A percentile compares a stretch with the other conserved stretches of the same genome.
These are phyloP conservation scores for Cryptosporidium viatorum DNA, from an alignment of 169 alveolate species.

Conservation along the genomic window DNA sequence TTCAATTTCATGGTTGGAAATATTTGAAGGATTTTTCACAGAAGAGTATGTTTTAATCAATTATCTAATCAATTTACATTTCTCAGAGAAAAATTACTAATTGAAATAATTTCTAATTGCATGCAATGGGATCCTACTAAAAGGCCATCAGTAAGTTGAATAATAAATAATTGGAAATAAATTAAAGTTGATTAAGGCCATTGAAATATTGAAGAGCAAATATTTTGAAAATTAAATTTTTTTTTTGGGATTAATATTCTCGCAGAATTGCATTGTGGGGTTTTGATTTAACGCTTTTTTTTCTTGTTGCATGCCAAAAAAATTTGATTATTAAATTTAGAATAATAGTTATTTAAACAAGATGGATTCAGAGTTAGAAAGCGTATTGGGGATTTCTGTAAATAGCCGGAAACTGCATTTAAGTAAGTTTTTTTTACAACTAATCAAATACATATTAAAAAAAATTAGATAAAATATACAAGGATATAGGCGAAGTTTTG, in stretches of 20 bases:
- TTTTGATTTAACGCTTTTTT: neutral
- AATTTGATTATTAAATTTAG: neutral
- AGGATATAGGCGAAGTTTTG: slow-evolving; percentile 37
- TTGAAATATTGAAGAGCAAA: slow-evolving; percentile 28
- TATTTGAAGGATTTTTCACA: slow-evolving; percentile 45
- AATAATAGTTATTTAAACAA: neutral
- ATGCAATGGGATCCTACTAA: slow-evolving; percentile 60
- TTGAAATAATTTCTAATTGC: slow-evolving; percentile 30
- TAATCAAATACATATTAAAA: neutral
- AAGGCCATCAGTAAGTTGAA: slow-evolving; percentile 69
- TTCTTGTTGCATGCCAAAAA: slow-evolving; percentile 3
- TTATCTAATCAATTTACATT: neutral
- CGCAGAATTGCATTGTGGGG: slow-evolving; percentile 39
- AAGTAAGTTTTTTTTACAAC: slow-evolving; percentile 13
- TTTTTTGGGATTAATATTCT: neutral
- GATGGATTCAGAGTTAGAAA: slow-evolving; percentile 14
- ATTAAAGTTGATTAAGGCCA: slow-evolving; percentile 15
- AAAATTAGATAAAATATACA: slow-evolving; percentile 11
- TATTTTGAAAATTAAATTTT: slow-evolving; percentile 7
- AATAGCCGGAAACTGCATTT: slow-evolving; percentile 1
- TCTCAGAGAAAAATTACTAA: slow-evolving; percentile 32
- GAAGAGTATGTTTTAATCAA: slow-evolving; percentile 32
- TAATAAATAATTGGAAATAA: neutral
- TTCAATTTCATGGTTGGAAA: slow-evolving; percentile 43
- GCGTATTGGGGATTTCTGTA: slow-evolving; percentile 21